Conservation (phyloP, 768 basidiomycete species). For the Auriscalpium orientale region DNA sequence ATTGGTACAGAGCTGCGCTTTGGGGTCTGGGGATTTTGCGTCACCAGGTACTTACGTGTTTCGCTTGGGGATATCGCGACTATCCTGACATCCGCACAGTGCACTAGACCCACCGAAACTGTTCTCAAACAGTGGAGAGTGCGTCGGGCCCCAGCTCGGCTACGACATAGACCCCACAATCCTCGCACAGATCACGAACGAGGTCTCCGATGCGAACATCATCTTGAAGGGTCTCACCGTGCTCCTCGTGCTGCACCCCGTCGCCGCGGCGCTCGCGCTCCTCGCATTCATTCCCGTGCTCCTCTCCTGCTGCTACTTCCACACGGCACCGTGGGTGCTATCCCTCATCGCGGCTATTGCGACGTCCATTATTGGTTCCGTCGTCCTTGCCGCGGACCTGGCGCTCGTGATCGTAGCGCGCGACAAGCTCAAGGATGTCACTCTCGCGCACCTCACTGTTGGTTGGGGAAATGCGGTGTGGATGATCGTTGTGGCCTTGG, state of each 20-base stretch:
- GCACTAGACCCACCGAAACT: slow-evolving; percentile 29
- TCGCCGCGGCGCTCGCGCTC: slow-evolving; percentile 53
- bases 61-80: not conserved
- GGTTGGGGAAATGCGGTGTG: slow-evolving; percentile 64
- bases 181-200: slow-evolving; percentile 35
- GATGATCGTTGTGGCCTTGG: slow-evolving; percentile 55
- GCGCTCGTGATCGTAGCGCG: slow-evolving; percentile 49
- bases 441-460: slow-evolving; percentile 36
- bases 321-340: slow-evolving; percentile 41
- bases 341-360: slow-evolving; percentile 52
- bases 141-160: slow-evolving; percentile 59
- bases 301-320: slow-evolving; percentile 30
- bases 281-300: slow-evolving; percentile 34
- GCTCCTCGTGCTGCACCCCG: slow-evolving; percentile 63
- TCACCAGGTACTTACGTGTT: slow-evolving; percentile 33
- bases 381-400: slow-evolving; percentile 56
- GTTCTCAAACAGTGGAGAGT: slow-evolving; percentile 36
- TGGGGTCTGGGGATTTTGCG: slow-evolving; percentile 82
- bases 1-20: slow-evolving; percentile 58
- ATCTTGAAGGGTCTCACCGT: slow-evolving; percentile 38
- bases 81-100: slow-evolving; percentile 8
- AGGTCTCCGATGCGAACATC: slow-evolving; percentile 33
- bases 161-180: slow-evolving; percentile 49
- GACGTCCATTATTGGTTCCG: slow-evolving; percentile 43
- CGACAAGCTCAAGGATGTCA: slow-evolving; percentile 32